Conservation (phyloP, 345 rosid genomes). For the Cardamine resedifolia region DNA sequence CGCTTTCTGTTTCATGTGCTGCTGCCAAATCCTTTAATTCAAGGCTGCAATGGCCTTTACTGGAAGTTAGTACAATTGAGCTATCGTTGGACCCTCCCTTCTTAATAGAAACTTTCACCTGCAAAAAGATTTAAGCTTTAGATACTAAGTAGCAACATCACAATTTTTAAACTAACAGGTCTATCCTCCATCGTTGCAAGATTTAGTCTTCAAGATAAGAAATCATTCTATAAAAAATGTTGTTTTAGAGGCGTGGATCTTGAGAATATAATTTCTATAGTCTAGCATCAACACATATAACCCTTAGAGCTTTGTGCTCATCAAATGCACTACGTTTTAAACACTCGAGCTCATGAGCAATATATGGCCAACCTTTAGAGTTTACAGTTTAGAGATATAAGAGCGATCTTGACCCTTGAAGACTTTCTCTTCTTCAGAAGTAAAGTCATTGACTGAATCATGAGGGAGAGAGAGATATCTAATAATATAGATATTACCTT, state of each 20-base stretch:
- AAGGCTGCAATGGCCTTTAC: constrained; percentile 58
- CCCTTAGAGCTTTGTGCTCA: not conserved
- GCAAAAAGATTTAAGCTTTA: constrained; percentile 17
- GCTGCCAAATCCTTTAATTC: constrained; percentile 54
- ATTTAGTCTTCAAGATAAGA: not conserved
- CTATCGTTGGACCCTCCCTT: constrained; percentile 39
- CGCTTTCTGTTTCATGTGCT: constrained; percentile 38
- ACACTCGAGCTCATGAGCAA: not conserved
- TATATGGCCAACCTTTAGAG: not conserved
- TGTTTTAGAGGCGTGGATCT: not conserved
- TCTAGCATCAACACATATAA: not conserved
- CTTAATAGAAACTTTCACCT: constrained; percentile 59
- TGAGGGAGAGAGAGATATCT: not conserved
- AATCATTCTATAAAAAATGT: not conserved
- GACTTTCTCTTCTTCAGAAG: not conserved
- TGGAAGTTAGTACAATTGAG: constrained; percentile 46
- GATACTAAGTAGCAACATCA: not conserved
- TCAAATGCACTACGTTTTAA: not conserved
- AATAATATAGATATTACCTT: constrained; percentile 42
- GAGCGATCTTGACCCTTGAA: not conserved
- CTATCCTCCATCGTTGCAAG: not conserved
- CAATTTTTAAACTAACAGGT: not conserved
- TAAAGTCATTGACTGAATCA: not conserved
- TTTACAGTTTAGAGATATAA: not conserved
- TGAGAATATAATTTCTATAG: not conserved